Base-by-base conservation (phyloP, 2,329 filamentous ascomycete genomes). In the Curvularia spicifera region DNA sequence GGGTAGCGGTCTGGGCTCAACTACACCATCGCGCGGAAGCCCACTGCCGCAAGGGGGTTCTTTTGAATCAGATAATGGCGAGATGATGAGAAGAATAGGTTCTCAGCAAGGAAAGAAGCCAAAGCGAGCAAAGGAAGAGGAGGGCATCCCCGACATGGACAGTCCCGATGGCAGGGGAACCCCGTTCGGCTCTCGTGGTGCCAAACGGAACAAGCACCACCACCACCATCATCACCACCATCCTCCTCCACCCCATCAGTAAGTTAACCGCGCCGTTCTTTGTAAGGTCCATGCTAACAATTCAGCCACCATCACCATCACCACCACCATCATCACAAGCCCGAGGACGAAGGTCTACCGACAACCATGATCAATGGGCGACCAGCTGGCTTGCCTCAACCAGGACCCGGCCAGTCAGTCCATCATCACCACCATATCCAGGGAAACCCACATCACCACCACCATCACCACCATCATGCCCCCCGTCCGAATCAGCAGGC, bases 121-220 rank as follows among this genome's bases (percentile, higher is more conserved):
- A 4, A 76, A 91, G 60, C 91, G 92, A 74, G 80, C 88, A 2
- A 91, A 92, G 71, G 91, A 96, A 52, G 92, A 95, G 44, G 89
- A 91, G 3, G 76, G 76, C 29, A 85, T 84, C 61, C 82, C 82
- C 31, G 91, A 86, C 43, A 75, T 87, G 60, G 91, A 95, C 57
- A 87, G 86, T 56, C 85, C 81, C 56, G 85, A 84, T 33, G 88
- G 87, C 26, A 81, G 87, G 65, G 80, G 81, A 12, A 88, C 89
- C 1, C 87, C 88, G 1, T 82, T 81, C 43, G 84, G 85, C 57
- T 77, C 82, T 55, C 91, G 93, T 71, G 87, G 88, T 59, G 75
- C 84, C 54, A 94, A 95, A 77, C 87, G 88, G 18, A 72, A 76
- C 45, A 83, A 83, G 64, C 76, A 78, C 64, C 87, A 89, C 63